Percentiles rank a stretch among this genome's conserved stretches.
Evolutionary conservation across 495 filamentous ascomycete species (phyloP).

Genomic region (Xylaria nigripes): DNA sequence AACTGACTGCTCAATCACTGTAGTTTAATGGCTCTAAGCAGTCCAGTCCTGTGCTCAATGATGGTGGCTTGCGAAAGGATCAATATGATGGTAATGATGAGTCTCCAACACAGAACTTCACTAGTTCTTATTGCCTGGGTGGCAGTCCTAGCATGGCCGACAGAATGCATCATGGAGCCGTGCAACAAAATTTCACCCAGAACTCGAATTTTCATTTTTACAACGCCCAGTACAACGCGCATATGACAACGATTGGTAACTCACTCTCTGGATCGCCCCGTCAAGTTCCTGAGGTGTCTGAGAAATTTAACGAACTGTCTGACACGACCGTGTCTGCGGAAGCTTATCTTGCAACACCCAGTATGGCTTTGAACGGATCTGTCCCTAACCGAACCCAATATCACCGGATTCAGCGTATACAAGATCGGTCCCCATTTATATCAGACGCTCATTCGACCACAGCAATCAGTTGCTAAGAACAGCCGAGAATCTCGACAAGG

Average conservation of each 20-base stretch:
- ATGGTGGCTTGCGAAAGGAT: constrained; percentile 23
- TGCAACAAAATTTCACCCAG: constrained; percentile 31
- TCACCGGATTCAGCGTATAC: constrained; percentile 21
- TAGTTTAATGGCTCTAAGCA: constrained; percentile 42
- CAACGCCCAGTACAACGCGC: constrained; percentile 17
- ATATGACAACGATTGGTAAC: constrained; percentile 18
- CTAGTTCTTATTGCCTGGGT: constrained; percentile 26
- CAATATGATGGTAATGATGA: constrained; percentile 31
- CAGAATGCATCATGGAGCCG: constrained; percentile 27
- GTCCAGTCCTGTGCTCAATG: constrained; percentile 28
- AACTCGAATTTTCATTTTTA: constrained; percentile 26
- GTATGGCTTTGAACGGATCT: constrained; percentile 33
- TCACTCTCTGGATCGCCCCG: constrained; percentile 29
- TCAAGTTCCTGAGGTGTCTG: constrained; percentile 13
- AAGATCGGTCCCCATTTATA: constrained; percentile 34
- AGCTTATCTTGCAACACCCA: constrained; percentile 26
- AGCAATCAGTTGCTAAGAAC: constrained; percentile 27
- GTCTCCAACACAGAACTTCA: constrained; percentile 17
- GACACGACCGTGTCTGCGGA: constrained; percentile 19
- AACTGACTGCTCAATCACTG: constrained; percentile 16
- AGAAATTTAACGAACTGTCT: constrained; percentile 11
- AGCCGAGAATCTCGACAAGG: neutral
- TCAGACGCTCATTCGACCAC: constrained; percentile 33
- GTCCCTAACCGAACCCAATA: constrained; percentile 23
- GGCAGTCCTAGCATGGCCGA: constrained; percentile 30